A percentile compares a stretch with the other conserved stretches of the same genome.
Conservation (phyloP, 2,329 filamentous ascomycete species). For the Diaporthe nobilis region DNA sequence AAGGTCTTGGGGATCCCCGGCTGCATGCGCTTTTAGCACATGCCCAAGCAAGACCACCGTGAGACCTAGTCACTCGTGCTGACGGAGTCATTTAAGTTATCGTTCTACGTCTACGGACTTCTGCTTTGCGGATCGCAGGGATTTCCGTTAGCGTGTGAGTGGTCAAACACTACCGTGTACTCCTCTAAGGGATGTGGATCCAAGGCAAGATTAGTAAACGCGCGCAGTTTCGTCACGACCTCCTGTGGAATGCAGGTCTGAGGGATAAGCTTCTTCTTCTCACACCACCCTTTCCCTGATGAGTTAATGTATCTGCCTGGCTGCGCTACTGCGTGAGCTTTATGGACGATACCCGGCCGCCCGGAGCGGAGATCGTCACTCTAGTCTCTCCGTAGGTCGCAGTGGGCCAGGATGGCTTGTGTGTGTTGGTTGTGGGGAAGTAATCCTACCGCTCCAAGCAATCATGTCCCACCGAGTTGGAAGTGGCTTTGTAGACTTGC, state of each 20-base stretch:
- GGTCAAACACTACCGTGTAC: not conserved
- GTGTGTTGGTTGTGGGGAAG: not conserved
- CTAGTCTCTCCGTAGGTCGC: not conserved
- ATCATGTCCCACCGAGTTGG: not conserved
- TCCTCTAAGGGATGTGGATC: not conserved
- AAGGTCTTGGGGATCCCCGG: not conserved
- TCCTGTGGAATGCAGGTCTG: not conserved
- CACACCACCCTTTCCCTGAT: not conserved
- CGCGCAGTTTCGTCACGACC: not conserved
- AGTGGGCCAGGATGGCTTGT: not conserved
- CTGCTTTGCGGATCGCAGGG: not conserved
- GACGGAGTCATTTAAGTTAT: not conserved
- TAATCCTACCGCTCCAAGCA: not conserved
- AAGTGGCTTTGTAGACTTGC: not conserved
- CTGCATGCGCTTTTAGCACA: not conserved
- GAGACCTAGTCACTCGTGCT: slow-evolving; percentile 15
- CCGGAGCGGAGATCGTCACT: slow-evolving; percentile 3
- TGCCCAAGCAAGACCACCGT: not conserved
- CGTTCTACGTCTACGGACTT: not conserved
- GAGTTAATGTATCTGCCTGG: not conserved
- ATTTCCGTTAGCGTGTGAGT: too few relatives aligned
- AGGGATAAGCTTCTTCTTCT: not conserved
- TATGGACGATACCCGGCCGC: not conserved
- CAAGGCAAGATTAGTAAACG: not conserved
- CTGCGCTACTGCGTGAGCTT: not conserved